A percentile compares a stretch with the other conserved stretches of the same genome.
phyloP scores from a whole-genome alignment of 441 rosid species.

The Biscutella auriculata region DNA sequence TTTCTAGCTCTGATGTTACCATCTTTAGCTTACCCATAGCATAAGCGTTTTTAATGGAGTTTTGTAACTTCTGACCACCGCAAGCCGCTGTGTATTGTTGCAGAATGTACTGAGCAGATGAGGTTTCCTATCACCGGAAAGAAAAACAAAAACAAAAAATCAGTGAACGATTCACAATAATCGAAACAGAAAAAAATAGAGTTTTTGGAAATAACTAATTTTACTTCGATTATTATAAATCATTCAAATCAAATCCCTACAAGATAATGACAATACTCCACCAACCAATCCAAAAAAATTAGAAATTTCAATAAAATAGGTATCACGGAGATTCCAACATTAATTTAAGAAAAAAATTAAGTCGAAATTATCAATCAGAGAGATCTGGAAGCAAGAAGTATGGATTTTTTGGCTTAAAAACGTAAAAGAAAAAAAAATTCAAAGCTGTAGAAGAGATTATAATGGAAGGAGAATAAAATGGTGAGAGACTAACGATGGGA shows the following conservation, averaged over 20 bases:
- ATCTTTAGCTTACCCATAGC: conserved; percentile 80
- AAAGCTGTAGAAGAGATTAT: background rate
- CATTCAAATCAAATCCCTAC: background rate
- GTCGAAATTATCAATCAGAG: background rate
- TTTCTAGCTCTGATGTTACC: conserved; percentile 72
- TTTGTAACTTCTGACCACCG: conserved; percentile 69
- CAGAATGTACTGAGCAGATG: conserved; percentile 81
- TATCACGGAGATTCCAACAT: background rate
- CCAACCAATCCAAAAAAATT: conserved; percentile 9
- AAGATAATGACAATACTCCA: conserved; percentile 18
- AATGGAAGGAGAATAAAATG: background rate
- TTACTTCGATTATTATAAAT: background rate
- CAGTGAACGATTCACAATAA: background rate
- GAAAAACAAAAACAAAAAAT: background rate
- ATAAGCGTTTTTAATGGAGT: conserved; percentile 60
- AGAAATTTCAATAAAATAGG: background rate
- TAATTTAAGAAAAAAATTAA: too few relatives aligned
- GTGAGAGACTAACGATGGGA: conserved; percentile 51
- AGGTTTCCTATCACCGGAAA: conserved; percentile 40
- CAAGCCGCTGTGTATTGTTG: conserved; percentile 92
- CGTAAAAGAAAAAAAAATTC: background rate
- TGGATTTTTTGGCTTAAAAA: background rate
- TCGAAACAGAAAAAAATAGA: background rate
- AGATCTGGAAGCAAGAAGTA: background rate
- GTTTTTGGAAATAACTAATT: background rate